phyloP scores from a whole-genome alignment of 495 filamentous ascomycete genomes.

The Aspergillus nidulans region DNA sequence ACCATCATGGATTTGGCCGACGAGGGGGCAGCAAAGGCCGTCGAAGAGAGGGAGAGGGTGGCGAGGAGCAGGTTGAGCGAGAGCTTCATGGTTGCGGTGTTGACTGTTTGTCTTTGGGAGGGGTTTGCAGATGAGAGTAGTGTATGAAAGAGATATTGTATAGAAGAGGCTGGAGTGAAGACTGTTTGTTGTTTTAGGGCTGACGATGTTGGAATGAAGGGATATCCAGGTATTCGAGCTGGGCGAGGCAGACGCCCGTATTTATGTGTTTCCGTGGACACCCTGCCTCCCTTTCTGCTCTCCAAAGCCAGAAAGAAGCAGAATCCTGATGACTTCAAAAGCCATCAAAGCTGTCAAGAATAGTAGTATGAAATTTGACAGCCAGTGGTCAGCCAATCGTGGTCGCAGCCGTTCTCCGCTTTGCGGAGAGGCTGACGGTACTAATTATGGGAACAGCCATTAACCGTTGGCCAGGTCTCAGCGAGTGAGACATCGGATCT shows the following conservation, averaged over 20 bases:
- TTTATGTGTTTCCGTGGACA: neutral
- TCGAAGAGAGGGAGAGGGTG: neutral
- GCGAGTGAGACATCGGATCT: neutral
- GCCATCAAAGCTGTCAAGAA: neutral
- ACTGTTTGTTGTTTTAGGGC: too few species aligned
- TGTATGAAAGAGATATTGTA: neutral
- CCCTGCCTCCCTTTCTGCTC: neutral
- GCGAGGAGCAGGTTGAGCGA: neutral
- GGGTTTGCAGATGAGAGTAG: neutral
- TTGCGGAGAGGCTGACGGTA: too few species aligned
- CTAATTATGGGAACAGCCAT: neutral
- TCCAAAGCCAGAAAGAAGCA: neutral
- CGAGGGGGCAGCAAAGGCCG: neutral
- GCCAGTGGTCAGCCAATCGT: too few species aligned
- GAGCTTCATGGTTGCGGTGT: neutral
- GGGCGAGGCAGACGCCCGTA: neutral
- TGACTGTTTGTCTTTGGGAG: neutral
- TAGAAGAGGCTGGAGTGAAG: too few species aligned
- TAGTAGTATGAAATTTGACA: too few species aligned
- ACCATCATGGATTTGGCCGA: conserved; percentile 5
- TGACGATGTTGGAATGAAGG: neutral
- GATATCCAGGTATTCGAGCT: too few species aligned
- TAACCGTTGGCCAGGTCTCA: neutral
- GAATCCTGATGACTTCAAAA: neutral
- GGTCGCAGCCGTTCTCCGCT: too few species aligned